Evolutionary conservation across 345 rosid genomes (phyloP).

Genomic region (Stellera chamaejasme): DNA sequence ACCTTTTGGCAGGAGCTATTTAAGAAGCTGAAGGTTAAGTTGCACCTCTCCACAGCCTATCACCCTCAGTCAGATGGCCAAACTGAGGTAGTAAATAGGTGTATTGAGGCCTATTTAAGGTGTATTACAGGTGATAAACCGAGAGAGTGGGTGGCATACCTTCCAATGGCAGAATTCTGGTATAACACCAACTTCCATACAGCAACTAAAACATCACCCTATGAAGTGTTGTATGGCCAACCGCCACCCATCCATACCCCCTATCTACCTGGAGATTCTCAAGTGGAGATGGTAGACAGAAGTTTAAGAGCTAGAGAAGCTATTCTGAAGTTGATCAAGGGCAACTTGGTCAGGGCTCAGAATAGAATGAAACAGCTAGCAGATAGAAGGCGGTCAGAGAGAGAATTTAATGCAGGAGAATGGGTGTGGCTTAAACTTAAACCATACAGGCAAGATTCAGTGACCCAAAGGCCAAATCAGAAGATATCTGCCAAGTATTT

Average conservation of each 20-base stretch:
- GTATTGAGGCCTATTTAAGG: conserved; percentile 8
- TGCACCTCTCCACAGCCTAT: neutral
- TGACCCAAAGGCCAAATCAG: no score
- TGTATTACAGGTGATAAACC: neutral
- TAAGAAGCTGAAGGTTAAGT: neutral
- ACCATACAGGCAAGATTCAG: no score
- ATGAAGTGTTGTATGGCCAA: no score
- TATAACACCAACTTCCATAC: no score
- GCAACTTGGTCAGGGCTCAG: no score
- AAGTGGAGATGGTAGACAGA: neutral
- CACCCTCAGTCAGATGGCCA: neutral
- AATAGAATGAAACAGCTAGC: no score
- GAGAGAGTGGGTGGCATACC: neutral
- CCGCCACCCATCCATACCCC: neutral
- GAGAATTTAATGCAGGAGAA: no score
- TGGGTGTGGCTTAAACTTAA: no score
- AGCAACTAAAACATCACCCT: no score
- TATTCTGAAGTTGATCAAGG: no score
- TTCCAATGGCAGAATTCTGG: neutral
- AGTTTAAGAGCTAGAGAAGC: neutral
- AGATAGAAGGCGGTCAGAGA: no score
- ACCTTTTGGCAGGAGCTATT: neutral
- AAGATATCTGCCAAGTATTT: no score
- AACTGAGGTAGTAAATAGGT: conserved; percentile 1
- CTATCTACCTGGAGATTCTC: neutral